Percentiles rank a stretch among this genome's conserved stretches.
These are phyloP conservation scores for Hypoxylon lienhwacheense DNA, from an alignment of 495 filamentous ascomycete species.

Conservation along the genomic window DNA sequence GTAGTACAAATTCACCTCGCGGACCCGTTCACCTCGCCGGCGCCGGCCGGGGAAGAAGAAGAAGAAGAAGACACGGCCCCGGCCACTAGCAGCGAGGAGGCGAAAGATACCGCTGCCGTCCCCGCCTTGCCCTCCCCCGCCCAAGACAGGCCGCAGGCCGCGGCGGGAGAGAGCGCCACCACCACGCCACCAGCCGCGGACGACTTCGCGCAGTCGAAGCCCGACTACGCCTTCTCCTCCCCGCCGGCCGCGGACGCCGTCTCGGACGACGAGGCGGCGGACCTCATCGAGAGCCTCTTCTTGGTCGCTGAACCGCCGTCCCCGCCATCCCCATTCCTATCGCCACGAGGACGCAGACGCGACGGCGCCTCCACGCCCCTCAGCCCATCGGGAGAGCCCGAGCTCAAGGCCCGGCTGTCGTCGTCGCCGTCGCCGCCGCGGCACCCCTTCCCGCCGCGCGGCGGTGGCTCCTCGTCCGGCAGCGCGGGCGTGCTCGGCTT, in stretches of 20 bases:
- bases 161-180: too few relatives aligned
- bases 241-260: conserved; percentile 13
- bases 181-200: neutral
- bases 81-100: neutral
- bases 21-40: neutral
- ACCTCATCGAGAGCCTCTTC: conserved; percentile 2
- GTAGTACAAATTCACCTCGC: neutral
- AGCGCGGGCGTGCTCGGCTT: conserved; percentile 48
- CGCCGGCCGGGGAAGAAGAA: neutral
- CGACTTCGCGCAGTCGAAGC: conserved; percentile 34
- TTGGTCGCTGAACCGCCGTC: too few relatives aligned
- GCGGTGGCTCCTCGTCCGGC: conserved; percentile 31
- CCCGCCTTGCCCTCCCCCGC: neutral
- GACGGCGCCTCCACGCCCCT: neutral
- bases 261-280: conserved; percentile 1
- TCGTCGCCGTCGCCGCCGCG: conserved; percentile 3
- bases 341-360: too few relatives aligned
- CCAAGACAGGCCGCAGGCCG: neutral
- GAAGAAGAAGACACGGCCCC: neutral
- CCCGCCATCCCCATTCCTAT: too few relatives aligned
- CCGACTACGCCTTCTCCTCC: conserved; percentile 33
- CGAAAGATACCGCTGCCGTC: neutral
- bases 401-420: too few relatives aligned
- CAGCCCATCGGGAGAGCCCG: too few relatives aligned
- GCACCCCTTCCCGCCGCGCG: conserved; percentile 1